phyloP scores from a whole-genome alignment of 176 grass and related monocot species.

The Poa annua region DNA sequence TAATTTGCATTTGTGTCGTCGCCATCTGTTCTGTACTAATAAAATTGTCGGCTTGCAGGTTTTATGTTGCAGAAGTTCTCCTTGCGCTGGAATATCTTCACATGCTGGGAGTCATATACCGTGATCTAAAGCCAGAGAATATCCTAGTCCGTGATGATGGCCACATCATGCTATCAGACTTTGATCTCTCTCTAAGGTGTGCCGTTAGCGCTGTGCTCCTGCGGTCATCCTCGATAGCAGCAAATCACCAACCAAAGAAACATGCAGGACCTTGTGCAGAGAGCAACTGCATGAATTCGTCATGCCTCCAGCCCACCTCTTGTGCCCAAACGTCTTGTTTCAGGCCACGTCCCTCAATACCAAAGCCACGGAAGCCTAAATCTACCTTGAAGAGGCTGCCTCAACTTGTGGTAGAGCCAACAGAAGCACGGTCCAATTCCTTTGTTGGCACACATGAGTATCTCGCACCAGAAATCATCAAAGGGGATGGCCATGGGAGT shows the following conservation, averaged over 20 bases:
- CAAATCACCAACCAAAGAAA: conserved; percentile 55
- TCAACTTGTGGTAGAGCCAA: conserved; percentile 72
- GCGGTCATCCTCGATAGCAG: conserved; percentile 53
- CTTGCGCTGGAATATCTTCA: conserved; percentile 84
- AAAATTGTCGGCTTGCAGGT: conserved; percentile 54
- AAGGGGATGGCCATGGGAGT: conserved; percentile 84
- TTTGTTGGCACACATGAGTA: conserved; percentile 82
- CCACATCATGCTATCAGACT: conserved; percentile 81
- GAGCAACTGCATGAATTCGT: conserved; percentile 65
- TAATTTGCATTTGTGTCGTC: conserved; percentile 2
- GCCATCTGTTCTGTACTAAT: conserved; percentile 27
- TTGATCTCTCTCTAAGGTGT: conserved; percentile 76
- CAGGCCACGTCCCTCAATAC: conserved; percentile 54
- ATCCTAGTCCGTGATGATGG: conserved; percentile 81
- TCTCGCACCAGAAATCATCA: conserved; percentile 79
- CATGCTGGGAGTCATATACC: conserved; percentile 80
- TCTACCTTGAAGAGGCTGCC: conserved; percentile 55
- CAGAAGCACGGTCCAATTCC: conserved; percentile 70
- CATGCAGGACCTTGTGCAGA: conserved; percentile 67
- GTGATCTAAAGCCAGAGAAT: conserved; percentile 82
- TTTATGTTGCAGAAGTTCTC: conserved; percentile 81
- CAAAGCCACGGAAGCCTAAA: conserved; percentile 61
- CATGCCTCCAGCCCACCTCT: conserved; percentile 64
- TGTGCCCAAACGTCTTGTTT: conserved; percentile 77
- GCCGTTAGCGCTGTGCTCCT: conserved; percentile 66